Conservation (phyloP, 129 eudicot genomes). For the Pseudognaphalium luteoalbum region DNA sequence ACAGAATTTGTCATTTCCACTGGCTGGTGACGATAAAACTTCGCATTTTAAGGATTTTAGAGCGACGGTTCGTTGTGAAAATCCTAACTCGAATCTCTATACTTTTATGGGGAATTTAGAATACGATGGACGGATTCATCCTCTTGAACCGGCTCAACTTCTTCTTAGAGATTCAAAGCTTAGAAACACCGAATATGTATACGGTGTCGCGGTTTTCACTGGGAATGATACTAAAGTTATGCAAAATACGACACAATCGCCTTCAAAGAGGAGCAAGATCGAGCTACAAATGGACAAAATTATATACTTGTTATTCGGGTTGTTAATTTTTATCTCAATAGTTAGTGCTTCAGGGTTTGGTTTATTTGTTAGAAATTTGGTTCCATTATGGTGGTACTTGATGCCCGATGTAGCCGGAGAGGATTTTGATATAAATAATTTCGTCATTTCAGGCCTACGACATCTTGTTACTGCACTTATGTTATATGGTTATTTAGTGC, state of each 20-base stretch:
- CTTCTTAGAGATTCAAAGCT: slow-evolving; percentile 79
- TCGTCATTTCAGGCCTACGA: slow-evolving; percentile 26
- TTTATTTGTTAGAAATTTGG: slow-evolving; percentile 19
- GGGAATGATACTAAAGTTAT: slow-evolving; percentile 76
- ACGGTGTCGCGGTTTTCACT: slow-evolving; percentile 65
- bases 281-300: slow-evolving; percentile 71
- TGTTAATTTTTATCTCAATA: slow-evolving; percentile 49
- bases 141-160: slow-evolving; percentile 55
- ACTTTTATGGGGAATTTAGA: slow-evolving; percentile 73
- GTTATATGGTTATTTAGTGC: slow-evolving; percentile 65
- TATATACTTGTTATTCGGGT: slow-evolving; percentile 54
- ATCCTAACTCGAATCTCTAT: slow-evolving; percentile 65
- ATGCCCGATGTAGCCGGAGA: slow-evolving; percentile 33
- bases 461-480: slow-evolving; percentile 66
- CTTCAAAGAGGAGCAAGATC: slow-evolving; percentile 67
- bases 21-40: slow-evolving; percentile 35
- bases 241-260: slow-evolving; percentile 63
- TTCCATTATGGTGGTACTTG: slow-evolving; percentile 57
- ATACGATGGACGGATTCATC: slow-evolving; percentile 27
- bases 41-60: slow-evolving; percentile 40
- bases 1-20: slow-evolving; percentile 38
- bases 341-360: slow-evolving; percentile 51
- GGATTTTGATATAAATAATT: slow-evolving; percentile 40
- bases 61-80: slow-evolving; percentile 55
- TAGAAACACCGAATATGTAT: slow-evolving; percentile 58